Base-by-base conservation (phyloP, 2,329 filamentous ascomycete species). In the Cercospora sp. region DNA sequence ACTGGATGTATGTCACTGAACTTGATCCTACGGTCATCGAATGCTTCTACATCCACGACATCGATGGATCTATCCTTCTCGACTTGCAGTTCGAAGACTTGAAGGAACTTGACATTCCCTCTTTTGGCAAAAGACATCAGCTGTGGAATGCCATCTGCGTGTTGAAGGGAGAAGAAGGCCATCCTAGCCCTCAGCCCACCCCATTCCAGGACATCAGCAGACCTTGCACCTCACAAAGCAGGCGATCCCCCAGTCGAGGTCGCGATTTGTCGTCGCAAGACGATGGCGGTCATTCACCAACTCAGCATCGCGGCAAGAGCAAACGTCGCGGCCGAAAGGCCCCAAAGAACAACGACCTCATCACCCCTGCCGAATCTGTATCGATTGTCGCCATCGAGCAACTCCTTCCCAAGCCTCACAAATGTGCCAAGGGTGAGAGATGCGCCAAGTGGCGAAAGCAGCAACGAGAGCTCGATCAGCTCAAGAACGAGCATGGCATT, bases 371-470 rank as follows among this genome's bases (percentile, higher is more conserved):
- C 67, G 92, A 97, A 78, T 94, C 92, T 0, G 90, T 95, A 3
- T 97, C 93, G 0, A 97, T 97, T 73, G 93, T 97, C 37, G 93
- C 91, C 30, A 97, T 97, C 71, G 93, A 97, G 81, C 92, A 97
- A 79, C 83, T 95, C 64, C 86, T 97, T 65, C 93, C 93, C 5
- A 94, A 92, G 81, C 88, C 90, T 16, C 94, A 97, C 80, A 86
- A 86, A 66, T 97, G 94, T 81, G 88, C 88, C 57, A 97, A 96
- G 79, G 94, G 94, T 57, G 91, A 95, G 79, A 89, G 91, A 73
- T 97, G 94, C 80, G 84, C 88, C 60, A 96, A 93, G 79, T 97
- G 87, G 86, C 88, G 86, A 78, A 92, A 90, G 78, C 91, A 94
- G 77, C 91, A 97, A 79, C 87, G 89, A 37, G 86, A 92, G 79